A percentile compares a stretch with the other conserved stretches of the same genome.
Conservation (phyloP, 352 stramenopile genomes). For the Thraustochytrium striatum region DNA sequence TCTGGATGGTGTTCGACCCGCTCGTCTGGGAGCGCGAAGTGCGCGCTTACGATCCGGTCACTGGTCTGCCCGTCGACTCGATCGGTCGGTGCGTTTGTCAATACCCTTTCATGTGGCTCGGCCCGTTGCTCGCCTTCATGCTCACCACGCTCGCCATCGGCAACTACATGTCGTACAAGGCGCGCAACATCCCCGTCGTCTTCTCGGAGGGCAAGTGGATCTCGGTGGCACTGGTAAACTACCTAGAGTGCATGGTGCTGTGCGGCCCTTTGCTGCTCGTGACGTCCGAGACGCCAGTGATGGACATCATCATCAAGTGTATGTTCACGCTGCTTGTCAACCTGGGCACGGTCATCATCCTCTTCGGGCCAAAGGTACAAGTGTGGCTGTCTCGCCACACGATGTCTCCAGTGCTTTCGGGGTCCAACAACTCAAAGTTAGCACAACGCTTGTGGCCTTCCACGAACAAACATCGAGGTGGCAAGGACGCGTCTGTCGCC, state of each 20-base stretch:
- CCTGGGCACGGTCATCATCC: neutral
- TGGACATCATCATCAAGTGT: neutral
- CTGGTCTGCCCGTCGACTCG: neutral
- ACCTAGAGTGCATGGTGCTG: neutral
- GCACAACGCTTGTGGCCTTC: too few species aligned
- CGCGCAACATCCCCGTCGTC: neutral
- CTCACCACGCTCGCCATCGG: neutral
- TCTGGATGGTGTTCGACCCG: neutral
- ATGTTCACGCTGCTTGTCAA: neutral
- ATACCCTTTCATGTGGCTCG: neutral
- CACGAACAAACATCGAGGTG: too few species aligned
- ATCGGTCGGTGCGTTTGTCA: neutral
- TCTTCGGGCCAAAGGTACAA: neutral
- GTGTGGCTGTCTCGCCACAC: too few species aligned
- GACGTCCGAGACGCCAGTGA: neutral
- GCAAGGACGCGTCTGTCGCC: too few species aligned
- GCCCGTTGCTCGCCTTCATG: neutral
- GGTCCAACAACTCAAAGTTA: too few species aligned
- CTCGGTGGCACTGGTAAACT: constrained; percentile 10
- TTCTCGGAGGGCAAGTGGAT: neutral
- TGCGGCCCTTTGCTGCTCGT: neutral
- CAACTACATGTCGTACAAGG: neutral
- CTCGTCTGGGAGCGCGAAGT: neutral
- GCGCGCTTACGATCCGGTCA: neutral
- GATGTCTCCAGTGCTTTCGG: too few species aligned